Base-by-base conservation (phyloP, 345 rosid species). In the Hibiscus mutabilis region DNA sequence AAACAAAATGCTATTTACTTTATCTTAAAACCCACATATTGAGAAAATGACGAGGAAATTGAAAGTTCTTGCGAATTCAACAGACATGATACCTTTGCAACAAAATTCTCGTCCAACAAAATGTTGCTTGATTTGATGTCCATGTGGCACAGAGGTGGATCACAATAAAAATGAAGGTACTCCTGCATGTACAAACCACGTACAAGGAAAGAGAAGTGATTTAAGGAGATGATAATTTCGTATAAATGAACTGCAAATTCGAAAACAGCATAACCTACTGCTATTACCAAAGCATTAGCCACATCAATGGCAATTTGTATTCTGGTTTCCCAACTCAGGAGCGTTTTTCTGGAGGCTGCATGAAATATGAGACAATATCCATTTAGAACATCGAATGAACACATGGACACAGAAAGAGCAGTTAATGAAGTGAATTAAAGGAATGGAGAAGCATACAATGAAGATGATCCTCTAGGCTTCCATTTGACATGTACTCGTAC, bases 111-210 rank as follows among this genome's bases (percentile, higher is more conserved):
- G 66, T 94, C 93, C 9, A 94, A 85, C 76, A 94, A 79, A 82
- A 94, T 94, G 86, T 94, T 94, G 85, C 96, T 90, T 19, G 97
- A 88, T 81, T 90, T 94, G 12, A 94, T 87, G 89, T 94, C 98
- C 79, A 96, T 78, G 78, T 94, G 97, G 84, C 98, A 94, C 35
- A 94, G 81, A 72, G 98, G 96, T 13, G 97, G 98, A 79, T 91
- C 95, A 66, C 98, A 94, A 77, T 94, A 94, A 71, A 88, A 90
- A 77, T 94, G 98, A 76, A 94, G 98, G 79, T 94, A 94, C 66
- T 94, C 97, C 98, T 94, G 88, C 79, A 78, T 42, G 60, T 49
- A 49, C 0, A n/a, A 5, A 49, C 55, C 55, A 5, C 6, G 18
- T n/a, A n/a, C n/a, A n/a, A 22, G 33, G 25, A 27, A 74, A 11